Conservation (phyloP, 441 rosid genomes). For the Pelargonium cotyledonis region DNA sequence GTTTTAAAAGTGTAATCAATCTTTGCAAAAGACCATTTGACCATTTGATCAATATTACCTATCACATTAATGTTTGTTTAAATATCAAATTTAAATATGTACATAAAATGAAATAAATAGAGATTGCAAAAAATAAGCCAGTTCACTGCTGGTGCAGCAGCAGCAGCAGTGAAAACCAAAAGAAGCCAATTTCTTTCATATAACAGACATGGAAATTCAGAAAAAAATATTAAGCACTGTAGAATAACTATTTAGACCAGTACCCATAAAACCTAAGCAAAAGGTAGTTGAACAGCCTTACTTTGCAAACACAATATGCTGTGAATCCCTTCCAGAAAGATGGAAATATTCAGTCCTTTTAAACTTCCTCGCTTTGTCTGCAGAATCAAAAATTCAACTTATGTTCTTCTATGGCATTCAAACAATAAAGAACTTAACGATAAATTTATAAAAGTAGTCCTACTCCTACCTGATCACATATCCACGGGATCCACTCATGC, state of each 20-base stretch:
- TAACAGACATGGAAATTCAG: slow-evolving; percentile 9
- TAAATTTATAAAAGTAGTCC: slow-evolving; percentile 17
- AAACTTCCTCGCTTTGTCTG: slow-evolving; percentile 52
- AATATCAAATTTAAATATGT: background rate
- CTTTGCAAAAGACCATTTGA: too few species aligned
- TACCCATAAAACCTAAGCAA: background rate
- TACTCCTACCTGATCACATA: slow-evolving; percentile 59
- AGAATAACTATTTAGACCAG: slow-evolving; percentile 11
- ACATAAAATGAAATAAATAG: background rate
- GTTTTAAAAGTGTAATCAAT: too few species aligned
- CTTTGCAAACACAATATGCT: slow-evolving; percentile 58
- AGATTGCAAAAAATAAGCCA: background rate
- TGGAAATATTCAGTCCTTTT: slow-evolving; percentile 41
- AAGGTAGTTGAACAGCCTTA: slow-evolving; percentile 29
- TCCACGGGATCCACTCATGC: slow-evolving; percentile 84
- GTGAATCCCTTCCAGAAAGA: slow-evolving; percentile 79
- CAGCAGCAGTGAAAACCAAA: background rate
- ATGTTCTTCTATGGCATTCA: background rate
- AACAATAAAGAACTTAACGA: slow-evolving; percentile 15
- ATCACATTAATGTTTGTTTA: too few species aligned
- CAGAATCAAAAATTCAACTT: slow-evolving; percentile 4
- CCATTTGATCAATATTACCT: too few species aligned
- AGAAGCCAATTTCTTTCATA: slow-evolving; percentile 13
- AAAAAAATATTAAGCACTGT: slow-evolving; percentile 6
- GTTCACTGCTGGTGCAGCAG: background rate